These are phyloP conservation scores for Asterella californica DNA, from an alignment of 225 moss, liverwort and hornwort genomes.

Conservation along the genomic window DNA sequence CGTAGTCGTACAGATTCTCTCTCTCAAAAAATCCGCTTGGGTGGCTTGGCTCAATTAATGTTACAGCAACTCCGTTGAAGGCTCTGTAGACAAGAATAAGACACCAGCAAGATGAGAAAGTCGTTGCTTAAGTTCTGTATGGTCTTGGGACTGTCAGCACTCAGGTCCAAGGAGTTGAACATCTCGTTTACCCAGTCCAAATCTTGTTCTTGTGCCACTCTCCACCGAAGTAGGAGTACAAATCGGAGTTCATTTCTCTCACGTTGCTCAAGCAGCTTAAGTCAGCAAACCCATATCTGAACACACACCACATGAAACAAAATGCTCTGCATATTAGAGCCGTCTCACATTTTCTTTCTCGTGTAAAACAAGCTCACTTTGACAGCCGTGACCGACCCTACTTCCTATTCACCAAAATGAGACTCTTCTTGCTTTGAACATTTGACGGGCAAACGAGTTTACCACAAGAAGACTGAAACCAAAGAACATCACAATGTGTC, in stretches of 20 bases:
- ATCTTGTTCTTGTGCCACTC: conserved; percentile 63
- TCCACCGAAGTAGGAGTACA: conserved; percentile 56
- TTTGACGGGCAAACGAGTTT: not conserved
- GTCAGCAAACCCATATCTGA: conserved; percentile 58
- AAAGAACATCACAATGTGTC: not conserved
- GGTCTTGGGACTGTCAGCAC: not conserved
- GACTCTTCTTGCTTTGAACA: not conserved
- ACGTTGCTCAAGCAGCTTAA: conserved; percentile 51
- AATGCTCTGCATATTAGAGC: not conserved
- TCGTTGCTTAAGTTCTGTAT: not conserved
- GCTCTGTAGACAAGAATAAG: conserved; percentile 35
- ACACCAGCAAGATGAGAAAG: not conserved
- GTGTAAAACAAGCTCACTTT: too few relatives aligned
- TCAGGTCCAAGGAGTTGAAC: not conserved
- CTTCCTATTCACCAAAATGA: not conserved
- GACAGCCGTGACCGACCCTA: not conserved
- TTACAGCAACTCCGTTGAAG: conserved; percentile 54
- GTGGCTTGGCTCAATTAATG: conserved; percentile 59
- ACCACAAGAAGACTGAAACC: not conserved
- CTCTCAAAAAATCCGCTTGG: conserved; percentile 50
- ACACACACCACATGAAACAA: not conserved
- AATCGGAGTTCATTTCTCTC: conserved; percentile 55
- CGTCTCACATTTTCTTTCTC: not conserved
- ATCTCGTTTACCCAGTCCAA: conserved; percentile 55
- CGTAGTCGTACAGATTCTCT: conserved; percentile 47